Evolutionary conservation across 2,329 filamentous ascomycete species (phyloP), one percentile per base, ranked within the genome.

Genomic region (Westerdykella aurantiaca): DNA sequence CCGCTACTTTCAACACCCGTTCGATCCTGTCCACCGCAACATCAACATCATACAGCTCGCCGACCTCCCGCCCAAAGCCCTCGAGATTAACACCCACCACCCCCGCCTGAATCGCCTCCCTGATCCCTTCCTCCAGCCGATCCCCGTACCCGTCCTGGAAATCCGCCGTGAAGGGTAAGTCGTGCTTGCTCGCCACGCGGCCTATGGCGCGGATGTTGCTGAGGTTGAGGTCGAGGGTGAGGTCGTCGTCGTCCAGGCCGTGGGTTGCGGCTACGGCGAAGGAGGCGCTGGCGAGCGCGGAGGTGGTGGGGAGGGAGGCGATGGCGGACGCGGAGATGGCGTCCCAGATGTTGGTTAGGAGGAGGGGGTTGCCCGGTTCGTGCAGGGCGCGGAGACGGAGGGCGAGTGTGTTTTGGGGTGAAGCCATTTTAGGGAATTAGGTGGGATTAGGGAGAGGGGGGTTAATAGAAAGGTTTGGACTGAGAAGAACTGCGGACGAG

Each of bases 81-180:
- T 83, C 80, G 2, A 83, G 69, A 52, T 83, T 83, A 38, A 73
- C 74, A 0, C 80, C 79, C 1, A 76, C 75, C 0, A 70, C 79
- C 0, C 79, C 80, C 0, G 73, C 46, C 3, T 67, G 57, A n/a
- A 82, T 71, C 1, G 75, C 66, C 2, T 55, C 56, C 5, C 60
- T 57, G 2, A 81, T 66, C 0, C 69, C 73, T 4, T 72, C 68
- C 5, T 65, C 70, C 2, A 79, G 68, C 16, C 70, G 61, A 2
- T 73, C 74, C 6, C 53, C 59, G 48, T 81, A 83, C 0, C 79
- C 80, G 52, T 83, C 80, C 58, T 82, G 79, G 2, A 82, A 57
- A 53, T 83, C 80, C 5, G 75, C 76, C 0, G 74, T 77, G 0
- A 83, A 58, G 0, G 78, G 77, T 2, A 77, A 63, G 5, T 67